Base-by-base conservation (phyloP, 2,329 filamentous ascomycete species). In the Penicillium sp. region DNA sequence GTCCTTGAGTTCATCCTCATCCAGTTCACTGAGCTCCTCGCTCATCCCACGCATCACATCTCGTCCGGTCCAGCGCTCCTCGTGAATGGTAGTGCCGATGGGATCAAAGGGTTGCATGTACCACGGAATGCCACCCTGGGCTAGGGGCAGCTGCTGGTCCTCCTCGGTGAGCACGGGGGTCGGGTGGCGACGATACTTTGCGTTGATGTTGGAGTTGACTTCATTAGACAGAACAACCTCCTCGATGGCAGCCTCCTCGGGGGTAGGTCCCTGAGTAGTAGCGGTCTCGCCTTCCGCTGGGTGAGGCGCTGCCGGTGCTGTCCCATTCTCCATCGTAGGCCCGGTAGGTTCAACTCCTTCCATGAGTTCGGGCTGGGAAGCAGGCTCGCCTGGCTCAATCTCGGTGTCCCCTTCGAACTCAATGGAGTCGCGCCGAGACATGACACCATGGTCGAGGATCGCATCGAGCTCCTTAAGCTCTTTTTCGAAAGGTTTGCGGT, bases 21-120 rank as follows among this genome's bases (percentile, higher is more conserved):
- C 93, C 73, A 97, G 87, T 71, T 97, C 94, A 58, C 90, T 96
- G 22, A 97, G 82, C 67, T 94, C 91, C 75, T 96, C 93, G 69
- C 91, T 96, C 75, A 94, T 87, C 14, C 83, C 85, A 34, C 86
- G 82, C 65, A 86, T 79, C n/a, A 90, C 86, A 57, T 93, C 90
- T 37, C 88, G 84, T 1, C 88, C 90, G 0, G 85, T 87, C 82
- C 88, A 91, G 54, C 87, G 83, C 75, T 94, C 90, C 64, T 89
- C 89, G 57, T 90, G 82, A 10, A 94, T 86, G 0, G 89, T 94
- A 0, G 92, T 96, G 58, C 92, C 94, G 55, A 86, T 70, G 56
- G 90, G 89, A 54, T 95, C 86, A 71, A 96, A 96, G 8, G 86
- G 84, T 70, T 90, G 86, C 60, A 96, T 84, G 75, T 96, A 96